Conservation (phyloP, 2,329 filamentous ascomycete genomes). For the Myriosclerotinia curreyana region DNA sequence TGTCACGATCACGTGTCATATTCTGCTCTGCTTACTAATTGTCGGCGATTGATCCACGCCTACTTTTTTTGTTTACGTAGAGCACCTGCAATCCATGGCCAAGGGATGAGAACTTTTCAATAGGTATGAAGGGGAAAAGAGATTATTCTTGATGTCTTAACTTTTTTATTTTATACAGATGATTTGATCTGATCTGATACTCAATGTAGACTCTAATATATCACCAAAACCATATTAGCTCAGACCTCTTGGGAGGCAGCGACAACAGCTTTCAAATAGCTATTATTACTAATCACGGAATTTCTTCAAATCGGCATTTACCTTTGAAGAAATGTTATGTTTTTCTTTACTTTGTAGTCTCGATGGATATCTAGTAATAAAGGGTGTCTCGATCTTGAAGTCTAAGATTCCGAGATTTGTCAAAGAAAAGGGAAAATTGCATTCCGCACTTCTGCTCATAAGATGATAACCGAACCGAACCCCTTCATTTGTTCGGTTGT, state of each 20-base stretch:
- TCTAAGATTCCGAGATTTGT: background rate
- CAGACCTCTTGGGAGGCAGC: background rate
- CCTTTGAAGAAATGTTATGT: background rate
- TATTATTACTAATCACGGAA: background rate
- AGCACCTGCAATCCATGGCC: background rate
- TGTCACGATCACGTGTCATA: background rate
- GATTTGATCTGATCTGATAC: background rate
- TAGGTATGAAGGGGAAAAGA: too few relatives aligned
- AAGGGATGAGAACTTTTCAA: too few relatives aligned
- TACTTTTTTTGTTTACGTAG: too few relatives aligned
- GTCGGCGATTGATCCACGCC: conserved; percentile 5
- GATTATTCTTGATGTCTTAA: too few relatives aligned
- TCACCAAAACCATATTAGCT: background rate
- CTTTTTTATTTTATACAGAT: too few relatives aligned
- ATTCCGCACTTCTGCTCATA: background rate
- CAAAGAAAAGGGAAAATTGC: background rate
- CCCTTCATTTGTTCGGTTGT: conserved; percentile 16
- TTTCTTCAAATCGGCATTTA: background rate
- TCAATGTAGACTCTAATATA: background rate
- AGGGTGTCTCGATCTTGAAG: background rate
- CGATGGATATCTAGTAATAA: background rate
- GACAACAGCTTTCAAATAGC: background rate
- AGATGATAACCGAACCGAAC: background rate
- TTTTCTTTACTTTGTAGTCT: conserved; percentile 11
- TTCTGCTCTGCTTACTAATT: background rate